phyloP scores from a whole-genome alignment of 257 asterid species.

The Primulina huaijiensis region DNA sequence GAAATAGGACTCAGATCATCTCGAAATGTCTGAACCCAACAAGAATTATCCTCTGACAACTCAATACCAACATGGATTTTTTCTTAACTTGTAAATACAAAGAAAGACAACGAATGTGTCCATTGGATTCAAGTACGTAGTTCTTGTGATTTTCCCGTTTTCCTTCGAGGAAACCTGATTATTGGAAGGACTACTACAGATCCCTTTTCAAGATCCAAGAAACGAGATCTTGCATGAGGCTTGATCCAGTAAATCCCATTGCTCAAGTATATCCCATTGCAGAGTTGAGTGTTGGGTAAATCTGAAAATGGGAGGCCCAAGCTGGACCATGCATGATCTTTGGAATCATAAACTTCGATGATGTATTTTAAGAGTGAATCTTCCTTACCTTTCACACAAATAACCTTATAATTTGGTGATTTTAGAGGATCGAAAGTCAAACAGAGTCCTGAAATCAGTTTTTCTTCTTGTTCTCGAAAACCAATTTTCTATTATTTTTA shows the following conservation, averaged over 20 bases:
- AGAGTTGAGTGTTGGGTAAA: neutral
- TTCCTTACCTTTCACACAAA: neutral
- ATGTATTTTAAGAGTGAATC: neutral
- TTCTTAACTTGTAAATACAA: neutral
- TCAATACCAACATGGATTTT: conserved; percentile 13
- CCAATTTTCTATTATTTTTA: neutral
- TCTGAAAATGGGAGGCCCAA: neutral
- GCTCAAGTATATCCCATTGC: conserved; percentile 18
- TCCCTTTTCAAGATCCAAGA: neutral
- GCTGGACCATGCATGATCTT: conserved; percentile 1
- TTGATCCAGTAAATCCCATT: conserved; percentile 21
- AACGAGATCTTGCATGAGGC: neutral
- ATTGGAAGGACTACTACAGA: neutral
- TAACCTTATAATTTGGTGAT: conserved; percentile 19
- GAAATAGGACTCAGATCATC: conserved; percentile 8
- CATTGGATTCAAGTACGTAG: conserved; percentile 18
- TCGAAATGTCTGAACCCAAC: conserved; percentile 14
- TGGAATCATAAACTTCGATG: neutral
- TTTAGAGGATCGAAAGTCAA: conserved; percentile 17
- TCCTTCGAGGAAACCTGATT: neutral
- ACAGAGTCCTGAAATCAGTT: neutral
- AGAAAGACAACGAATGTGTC: conserved; percentile 16
- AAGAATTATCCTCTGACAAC: conserved; percentile 11
- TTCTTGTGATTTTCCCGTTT: neutral
- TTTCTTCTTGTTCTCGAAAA: neutral